These are phyloP conservation scores for Iberis amara DNA, from an alignment of 441 rosid species.

Conservation along the genomic window DNA sequence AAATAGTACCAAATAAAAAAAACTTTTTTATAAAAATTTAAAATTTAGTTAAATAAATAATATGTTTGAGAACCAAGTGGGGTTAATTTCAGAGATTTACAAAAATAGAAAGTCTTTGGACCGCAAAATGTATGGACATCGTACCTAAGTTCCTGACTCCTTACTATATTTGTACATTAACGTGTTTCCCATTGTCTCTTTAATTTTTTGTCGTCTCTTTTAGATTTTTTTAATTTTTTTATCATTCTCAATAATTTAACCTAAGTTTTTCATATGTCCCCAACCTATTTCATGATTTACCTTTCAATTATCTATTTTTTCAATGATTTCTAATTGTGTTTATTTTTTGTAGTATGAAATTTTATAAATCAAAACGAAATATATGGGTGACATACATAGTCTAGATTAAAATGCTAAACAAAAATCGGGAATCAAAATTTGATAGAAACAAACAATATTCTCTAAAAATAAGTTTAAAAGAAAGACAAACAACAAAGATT, in stretches of 20 bases:
- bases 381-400: too few species aligned
- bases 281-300: background rate
- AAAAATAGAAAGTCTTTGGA: constrained; percentile 34
- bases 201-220: constrained; percentile 23
- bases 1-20: constrained; percentile 23
- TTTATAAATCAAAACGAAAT: too few species aligned
- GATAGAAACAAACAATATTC: too few species aligned
- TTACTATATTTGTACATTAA: constrained; percentile 29
- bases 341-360: too few species aligned
- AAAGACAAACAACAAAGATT: too few species aligned
- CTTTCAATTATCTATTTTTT: background rate
- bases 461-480: too few species aligned
- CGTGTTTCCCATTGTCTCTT: constrained; percentile 30
- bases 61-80: constrained; percentile 34
- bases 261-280: constrained; percentile 3
- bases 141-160: constrained; percentile 35
- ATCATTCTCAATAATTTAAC: constrained; percentile 13
- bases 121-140: constrained; percentile 37
- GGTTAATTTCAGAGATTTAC: constrained; percentile 32
- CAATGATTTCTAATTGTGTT: background rate
- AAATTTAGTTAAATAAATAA: background rate
- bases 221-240: constrained; percentile 16
- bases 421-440: too few species aligned
- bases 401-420: too few species aligned
- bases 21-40: background rate